Evolutionary conservation across 352 stramenopile species (phyloP), one percentile per base, ranked within the genome.

Genomic region (Phytophthora fragariaefolia): DNA sequence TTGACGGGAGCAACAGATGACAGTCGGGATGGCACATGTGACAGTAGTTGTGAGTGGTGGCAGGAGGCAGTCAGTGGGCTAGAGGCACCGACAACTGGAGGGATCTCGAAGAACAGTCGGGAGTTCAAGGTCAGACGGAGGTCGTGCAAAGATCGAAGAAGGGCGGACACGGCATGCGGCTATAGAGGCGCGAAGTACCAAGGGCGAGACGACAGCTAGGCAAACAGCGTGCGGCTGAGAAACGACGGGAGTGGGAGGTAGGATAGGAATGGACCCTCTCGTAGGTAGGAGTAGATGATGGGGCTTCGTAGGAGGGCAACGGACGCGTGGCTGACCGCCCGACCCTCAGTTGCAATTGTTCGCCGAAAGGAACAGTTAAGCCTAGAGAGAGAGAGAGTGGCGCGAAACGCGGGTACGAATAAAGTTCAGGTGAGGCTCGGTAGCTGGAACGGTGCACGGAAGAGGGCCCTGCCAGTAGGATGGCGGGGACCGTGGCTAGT

Each of bases 281-380:
- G 50, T 34, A 57, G 17, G 50, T 53, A 46, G n/a, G n/a, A n/a
- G n/a, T 18, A 43, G 10, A 20, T n/a, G 24, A 53, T 6, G 49
- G 18, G 50, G 50, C 50, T 57, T 36, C 20, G 50, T 27, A 30
- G 20, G 18, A 27, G 12, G 20, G 30, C 3, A 28, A 27, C 4
- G 24, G 38, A 46, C 32, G 50, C n/a, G n/a, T n/a, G n/a, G n/a
- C n/a, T n/a, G n/a, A n/a, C n/a, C n/a, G n/a, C n/a, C n/a, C n/a
- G n/a, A n/a, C n/a, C n/a, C n/a, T n/a, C n/a, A n/a, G n/a, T n/a
- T n/a, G n/a, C n/a, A 13, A 45, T 32, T 45, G 28, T 43, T 15
- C 18, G 17, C 15, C 28, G 6, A 0, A 18, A 13, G 18, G 27
- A 20, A 20, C n/a, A 56, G 18, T 30, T 30, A 45, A 22, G 28